Conservation (phyloP, 345 rosid genomes). For the Lumnitzera littorea region DNA sequence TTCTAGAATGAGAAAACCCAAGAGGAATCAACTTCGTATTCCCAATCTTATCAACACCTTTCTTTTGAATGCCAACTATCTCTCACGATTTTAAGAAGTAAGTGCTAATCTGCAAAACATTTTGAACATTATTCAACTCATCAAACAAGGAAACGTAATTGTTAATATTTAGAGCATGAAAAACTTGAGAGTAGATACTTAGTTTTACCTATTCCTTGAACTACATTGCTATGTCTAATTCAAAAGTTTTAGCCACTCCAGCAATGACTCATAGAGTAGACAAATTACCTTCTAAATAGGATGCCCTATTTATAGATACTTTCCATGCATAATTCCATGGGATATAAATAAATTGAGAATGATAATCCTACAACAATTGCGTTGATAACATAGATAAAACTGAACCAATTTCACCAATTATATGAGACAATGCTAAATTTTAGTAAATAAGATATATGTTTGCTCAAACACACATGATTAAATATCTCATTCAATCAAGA, state of each 20-base stretch:
- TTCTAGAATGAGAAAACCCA: constrained; percentile 21
- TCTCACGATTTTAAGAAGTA: constrained; percentile 56
- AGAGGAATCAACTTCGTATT: constrained; percentile 16
- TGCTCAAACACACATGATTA: no score
- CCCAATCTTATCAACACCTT: constrained; percentile 34
- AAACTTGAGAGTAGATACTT: neutral
- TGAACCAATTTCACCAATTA: no score
- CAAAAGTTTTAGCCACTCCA: constrained; percentile 55
- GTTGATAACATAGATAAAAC: no score
- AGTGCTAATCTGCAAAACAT: constrained; percentile 50
- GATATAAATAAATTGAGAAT: constrained; percentile 78
- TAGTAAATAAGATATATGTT: no score
- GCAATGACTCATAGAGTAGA: constrained; percentile 63
- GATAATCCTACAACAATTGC: constrained; percentile 58
- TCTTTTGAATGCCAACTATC: constrained; percentile 49
- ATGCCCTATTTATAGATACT: constrained; percentile 32
- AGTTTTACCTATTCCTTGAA: constrained; percentile 59
- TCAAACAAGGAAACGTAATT: neutral
- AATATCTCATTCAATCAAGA: no score
- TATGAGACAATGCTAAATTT: no score
- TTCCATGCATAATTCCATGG: constrained; percentile 80
- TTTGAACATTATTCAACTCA: neutral
- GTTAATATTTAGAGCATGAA: constrained; percentile 2
- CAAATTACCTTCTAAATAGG: constrained; percentile 34
- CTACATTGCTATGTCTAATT: constrained; percentile 50